Evolutionary conservation across 23 red algal species (phyloP).

Genomic region (Gracilaria domingensis): DNA sequence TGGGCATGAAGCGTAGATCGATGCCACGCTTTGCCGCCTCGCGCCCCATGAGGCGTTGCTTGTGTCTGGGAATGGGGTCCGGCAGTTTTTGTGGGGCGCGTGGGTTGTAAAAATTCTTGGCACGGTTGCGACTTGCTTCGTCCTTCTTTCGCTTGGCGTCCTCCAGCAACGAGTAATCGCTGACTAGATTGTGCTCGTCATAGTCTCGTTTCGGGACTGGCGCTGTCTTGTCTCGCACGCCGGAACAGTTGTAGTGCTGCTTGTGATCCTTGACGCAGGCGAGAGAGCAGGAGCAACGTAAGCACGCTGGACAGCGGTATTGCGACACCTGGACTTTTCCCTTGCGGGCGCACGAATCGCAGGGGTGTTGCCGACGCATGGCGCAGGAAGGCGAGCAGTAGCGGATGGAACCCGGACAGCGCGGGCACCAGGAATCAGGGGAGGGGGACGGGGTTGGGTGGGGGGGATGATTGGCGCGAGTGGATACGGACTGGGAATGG

Average conservation of each 20-base stretch:
- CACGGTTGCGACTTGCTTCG: constrained; percentile 33
- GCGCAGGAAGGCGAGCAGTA: background rate
- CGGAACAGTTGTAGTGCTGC: constrained; percentile 47
- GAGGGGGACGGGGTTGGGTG: too few species aligned
- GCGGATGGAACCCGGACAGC: too few species aligned
- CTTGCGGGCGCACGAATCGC: constrained; percentile 32
- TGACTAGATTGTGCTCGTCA: constrained; percentile 54
- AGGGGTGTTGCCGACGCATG: constrained; percentile 47
- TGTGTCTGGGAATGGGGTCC: constrained; percentile 28
- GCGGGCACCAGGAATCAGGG: background rate
- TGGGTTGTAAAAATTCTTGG: constrained; percentile 17
- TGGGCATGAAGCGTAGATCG: constrained; percentile 56
- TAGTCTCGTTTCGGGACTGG: constrained; percentile 32
- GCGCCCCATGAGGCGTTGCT: constrained; percentile 19
- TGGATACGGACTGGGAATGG: too few species aligned
- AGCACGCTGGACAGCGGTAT: constrained; percentile 65
- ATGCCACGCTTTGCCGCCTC: constrained; percentile 57
- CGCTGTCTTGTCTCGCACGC: constrained; percentile 49
- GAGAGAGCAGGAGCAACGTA: constrained; percentile 47
- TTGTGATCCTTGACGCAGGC: constrained; percentile 72
- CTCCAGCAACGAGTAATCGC: constrained; percentile 62
- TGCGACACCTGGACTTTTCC: constrained; percentile 28
- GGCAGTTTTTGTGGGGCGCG: background rate
- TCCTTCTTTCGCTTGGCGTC: constrained; percentile 26
- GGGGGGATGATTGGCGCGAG: too few species aligned